Percentiles rank a stretch among this genome's conserved stretches.
Conservation (phyloP, 2,329 filamentous ascomycete genomes). For the Neonectria neomacrospora region DNA sequence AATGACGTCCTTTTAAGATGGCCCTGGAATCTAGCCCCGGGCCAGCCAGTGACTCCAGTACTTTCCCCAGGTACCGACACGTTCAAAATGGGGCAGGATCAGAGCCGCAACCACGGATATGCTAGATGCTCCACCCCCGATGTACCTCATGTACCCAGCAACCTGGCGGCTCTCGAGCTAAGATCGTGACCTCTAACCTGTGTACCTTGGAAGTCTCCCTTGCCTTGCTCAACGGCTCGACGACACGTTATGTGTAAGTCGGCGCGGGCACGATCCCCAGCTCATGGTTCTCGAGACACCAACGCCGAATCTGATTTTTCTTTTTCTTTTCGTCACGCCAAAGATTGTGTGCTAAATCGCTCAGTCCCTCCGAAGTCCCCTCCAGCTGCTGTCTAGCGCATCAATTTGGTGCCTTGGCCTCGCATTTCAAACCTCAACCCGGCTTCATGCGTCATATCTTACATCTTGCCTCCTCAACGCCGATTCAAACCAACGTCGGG, state of each 20-base stretch:
- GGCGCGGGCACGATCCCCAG: conserved; percentile 1
- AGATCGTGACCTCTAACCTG: conserved; percentile 44
- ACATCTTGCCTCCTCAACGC: background rate
- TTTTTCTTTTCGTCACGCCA: background rate
- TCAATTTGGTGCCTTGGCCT: background rate
- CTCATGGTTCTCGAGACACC: background rate
- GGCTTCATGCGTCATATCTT: background rate
- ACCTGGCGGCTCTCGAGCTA: conserved; percentile 44
- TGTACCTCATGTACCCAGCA: conserved; percentile 46
- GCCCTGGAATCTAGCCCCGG: conserved; percentile 5
- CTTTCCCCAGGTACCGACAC: conserved; percentile 26
- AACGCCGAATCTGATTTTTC: background rate
- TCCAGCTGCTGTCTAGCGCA: background rate
- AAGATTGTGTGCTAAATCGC: background rate
- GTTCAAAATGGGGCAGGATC: conserved; percentile 37
- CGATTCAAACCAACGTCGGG: background rate
- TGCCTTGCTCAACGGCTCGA: conserved; percentile 33
- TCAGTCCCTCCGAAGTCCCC: background rate
- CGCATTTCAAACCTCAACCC: background rate
- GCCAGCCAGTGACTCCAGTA: conserved; percentile 14
- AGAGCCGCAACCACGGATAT: conserved; percentile 45
- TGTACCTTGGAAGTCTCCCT: conserved; percentile 44
- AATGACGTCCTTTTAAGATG: conserved; percentile 10
- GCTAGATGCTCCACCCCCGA: conserved; percentile 42
- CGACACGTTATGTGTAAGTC: conserved; percentile 16